These are phyloP conservation scores for Fusarium pilosicola DNA, from an alignment of 2,329 filamentous ascomycete genomes.

Conservation along the genomic window DNA sequence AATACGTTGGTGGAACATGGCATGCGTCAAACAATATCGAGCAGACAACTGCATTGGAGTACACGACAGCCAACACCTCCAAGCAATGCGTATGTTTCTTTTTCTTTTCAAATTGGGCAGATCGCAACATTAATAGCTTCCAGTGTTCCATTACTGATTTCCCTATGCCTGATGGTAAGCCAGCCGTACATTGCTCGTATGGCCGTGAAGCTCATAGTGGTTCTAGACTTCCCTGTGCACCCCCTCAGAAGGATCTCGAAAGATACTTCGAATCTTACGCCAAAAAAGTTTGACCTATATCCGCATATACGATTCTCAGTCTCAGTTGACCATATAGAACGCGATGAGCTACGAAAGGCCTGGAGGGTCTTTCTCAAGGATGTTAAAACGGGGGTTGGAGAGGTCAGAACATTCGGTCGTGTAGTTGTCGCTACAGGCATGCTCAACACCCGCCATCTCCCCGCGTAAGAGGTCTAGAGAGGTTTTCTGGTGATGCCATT, in stretches of 20 bases:
- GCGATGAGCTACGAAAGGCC: constrained; percentile 38
- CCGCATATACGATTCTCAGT: constrained; percentile 44
- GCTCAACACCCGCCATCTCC: constrained; percentile 49
- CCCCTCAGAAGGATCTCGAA: constrained; percentile 44
- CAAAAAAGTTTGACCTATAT: constrained; percentile 44
- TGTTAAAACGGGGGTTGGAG: constrained; percentile 28
- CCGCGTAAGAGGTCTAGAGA: constrained; percentile 50
- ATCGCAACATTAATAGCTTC: background rate
- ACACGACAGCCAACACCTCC: constrained; percentile 46
- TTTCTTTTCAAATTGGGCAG: background rate
- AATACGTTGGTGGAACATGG: constrained; percentile 56
- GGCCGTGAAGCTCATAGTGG: background rate
- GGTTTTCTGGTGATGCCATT: constrained; percentile 52
- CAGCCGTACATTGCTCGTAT: background rate
- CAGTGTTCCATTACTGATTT: constrained; percentile 49
- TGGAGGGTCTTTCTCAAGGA: constrained; percentile 46
- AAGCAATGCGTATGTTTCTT: constrained; percentile 42
- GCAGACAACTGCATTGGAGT: constrained; percentile 50
- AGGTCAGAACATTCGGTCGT: constrained; percentile 48
- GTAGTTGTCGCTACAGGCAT: constrained; percentile 50
- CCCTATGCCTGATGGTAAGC: constrained; percentile 46
- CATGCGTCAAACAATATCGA: constrained; percentile 48
- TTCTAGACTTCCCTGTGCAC: constrained; percentile 36
- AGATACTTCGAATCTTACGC: constrained; percentile 49
- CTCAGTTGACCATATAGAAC: constrained; percentile 40